These are phyloP conservation scores for Hemileccinum impolitum DNA, from an alignment of 768 basidiomycete species.

Conservation along the genomic window DNA sequence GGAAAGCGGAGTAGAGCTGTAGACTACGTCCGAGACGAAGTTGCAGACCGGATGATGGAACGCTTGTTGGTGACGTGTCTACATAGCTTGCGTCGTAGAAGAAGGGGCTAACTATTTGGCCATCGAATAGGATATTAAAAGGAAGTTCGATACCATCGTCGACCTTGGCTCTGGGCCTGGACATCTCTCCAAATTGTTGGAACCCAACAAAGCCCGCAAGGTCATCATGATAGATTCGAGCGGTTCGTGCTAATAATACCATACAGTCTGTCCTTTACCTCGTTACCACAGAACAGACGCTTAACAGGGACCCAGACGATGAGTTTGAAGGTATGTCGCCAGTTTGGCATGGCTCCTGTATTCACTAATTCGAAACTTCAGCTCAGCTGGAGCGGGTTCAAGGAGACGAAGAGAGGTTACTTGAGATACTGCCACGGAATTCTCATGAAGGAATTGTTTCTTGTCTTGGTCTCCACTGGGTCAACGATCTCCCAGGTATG, in stretches of 20 bases:
- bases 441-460: constrained; percentile 92
- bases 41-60: constrained; percentile 89
- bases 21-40: constrained; percentile 89
- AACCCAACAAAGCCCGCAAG: constrained; percentile 61
- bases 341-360: background rate
- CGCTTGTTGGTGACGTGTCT: constrained; percentile 65
- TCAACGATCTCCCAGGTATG: constrained; percentile 93
- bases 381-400: constrained; percentile 76
- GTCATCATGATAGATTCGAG: constrained; percentile 86
- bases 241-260: constrained; percentile 43
- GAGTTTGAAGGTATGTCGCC: constrained; percentile 71
- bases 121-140: constrained; percentile 77
- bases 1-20: constrained; percentile 69
- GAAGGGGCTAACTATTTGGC: background rate
- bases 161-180: constrained; percentile 92
- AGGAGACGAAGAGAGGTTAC: constrained; percentile 80
- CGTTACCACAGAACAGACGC: constrained; percentile 49
- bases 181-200: constrained; percentile 83
- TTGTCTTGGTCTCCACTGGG: constrained; percentile 92
- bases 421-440: constrained; percentile 58
- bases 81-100: constrained; percentile 1
- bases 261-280: constrained; percentile 2
- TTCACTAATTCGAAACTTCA: constrained; percentile 30
- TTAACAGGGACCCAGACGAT: constrained; percentile 73
- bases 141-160: constrained; percentile 71